A percentile compares a stretch with the other conserved stretches of the same genome.
Conservation (phyloP, 2,329 filamentous ascomycete genomes). For the Thelonectria blattea region DNA sequence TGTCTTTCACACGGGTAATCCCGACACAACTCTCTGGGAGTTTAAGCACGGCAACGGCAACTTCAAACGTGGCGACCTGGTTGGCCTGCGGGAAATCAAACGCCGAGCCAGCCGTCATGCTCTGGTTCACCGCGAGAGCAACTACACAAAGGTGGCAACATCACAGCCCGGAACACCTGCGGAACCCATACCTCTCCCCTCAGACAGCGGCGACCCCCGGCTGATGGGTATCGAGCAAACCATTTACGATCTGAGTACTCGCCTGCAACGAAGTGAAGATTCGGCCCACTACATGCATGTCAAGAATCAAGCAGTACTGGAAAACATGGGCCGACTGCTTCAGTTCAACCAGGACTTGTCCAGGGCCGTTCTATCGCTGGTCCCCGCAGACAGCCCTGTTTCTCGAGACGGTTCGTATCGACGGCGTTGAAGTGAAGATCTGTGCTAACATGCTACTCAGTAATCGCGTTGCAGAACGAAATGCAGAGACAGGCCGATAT, state of each 20-base stretch:
- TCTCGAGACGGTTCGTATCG: conserved; percentile 78
- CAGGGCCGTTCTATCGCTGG: conserved; percentile 73
- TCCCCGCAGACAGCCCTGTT: conserved; percentile 77
- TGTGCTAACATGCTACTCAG: conserved; percentile 49
- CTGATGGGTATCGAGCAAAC: conserved; percentile 79
- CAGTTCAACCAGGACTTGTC: conserved; percentile 88
- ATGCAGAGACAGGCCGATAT: conserved; percentile 67
- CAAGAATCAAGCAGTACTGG: conserved; percentile 82
- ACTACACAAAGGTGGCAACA: conserved; percentile 73
- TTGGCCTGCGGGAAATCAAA: conserved; percentile 93
- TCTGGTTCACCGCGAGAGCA: conserved; percentile 91
- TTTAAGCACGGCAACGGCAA: conserved; percentile 98
- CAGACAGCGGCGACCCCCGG: conserved; percentile 78
- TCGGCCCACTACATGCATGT: conserved; percentile 77
- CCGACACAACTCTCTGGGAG: conserved; percentile 95
- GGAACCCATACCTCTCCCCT: conserved; percentile 73
- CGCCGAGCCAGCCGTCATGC: conserved; percentile 91
- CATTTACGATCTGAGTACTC: conserved; percentile 77
- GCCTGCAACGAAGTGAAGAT: conserved; percentile 84
- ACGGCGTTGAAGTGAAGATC: conserved; percentile 39
- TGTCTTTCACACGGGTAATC: conserved; percentile 93
- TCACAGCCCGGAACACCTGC: conserved; percentile 86
- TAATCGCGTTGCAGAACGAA: conserved; percentile 62
- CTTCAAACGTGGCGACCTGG: conserved; percentile 93
- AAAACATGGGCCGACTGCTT: conserved; percentile 73